These are phyloP conservation scores for Russula earlei DNA, from an alignment of 768 basidiomycete species.

Conservation along the genomic window DNA sequence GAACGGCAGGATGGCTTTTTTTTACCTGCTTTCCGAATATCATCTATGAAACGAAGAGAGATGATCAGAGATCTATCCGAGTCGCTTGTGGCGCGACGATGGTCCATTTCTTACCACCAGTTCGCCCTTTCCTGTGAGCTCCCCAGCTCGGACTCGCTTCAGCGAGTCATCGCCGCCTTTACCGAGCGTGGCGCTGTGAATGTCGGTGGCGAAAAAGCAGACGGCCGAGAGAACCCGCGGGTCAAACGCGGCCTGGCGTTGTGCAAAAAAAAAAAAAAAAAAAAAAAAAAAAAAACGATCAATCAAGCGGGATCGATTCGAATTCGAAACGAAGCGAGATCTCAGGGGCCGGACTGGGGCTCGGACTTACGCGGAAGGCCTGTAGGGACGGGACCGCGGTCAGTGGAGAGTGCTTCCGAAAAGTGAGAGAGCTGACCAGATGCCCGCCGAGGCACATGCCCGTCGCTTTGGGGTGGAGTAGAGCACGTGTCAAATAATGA, in stretches of 20 bases:
- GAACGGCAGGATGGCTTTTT: not conserved
- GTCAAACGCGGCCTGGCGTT: slow-evolving; percentile 91
- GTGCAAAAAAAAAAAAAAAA: no score
- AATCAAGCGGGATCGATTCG: no score
- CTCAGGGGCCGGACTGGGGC: not conserved
- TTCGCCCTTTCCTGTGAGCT: slow-evolving; percentile 72
- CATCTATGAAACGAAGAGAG: slow-evolving; percentile 41
- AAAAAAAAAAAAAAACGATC: no score
- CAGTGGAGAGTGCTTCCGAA: slow-evolving; percentile 20
- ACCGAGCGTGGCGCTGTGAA: slow-evolving; percentile 82
- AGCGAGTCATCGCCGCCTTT: slow-evolving; percentile 73
- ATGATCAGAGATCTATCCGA: no score
- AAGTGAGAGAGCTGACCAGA: slow-evolving; percentile 47
- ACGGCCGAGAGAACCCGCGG: slow-evolving; percentile 71
- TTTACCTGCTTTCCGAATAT: slow-evolving; percentile 89
- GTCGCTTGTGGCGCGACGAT: no score
- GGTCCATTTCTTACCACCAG: slow-evolving; percentile 75
- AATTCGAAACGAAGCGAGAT: not conserved
- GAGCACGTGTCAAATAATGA: not conserved
- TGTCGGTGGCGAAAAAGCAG: slow-evolving; percentile 93
- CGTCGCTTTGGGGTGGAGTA: slow-evolving; percentile 46
- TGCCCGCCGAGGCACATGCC: slow-evolving; percentile 91
- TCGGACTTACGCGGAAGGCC: slow-evolving; percentile 41
- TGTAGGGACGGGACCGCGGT: slow-evolving; percentile 33
- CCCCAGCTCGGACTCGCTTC: slow-evolving; percentile 59